These are phyloP conservation scores for Aspergillus viridinutans DNA, from an alignment of 2,329 filamentous ascomycete species.

Conservation along the genomic window DNA sequence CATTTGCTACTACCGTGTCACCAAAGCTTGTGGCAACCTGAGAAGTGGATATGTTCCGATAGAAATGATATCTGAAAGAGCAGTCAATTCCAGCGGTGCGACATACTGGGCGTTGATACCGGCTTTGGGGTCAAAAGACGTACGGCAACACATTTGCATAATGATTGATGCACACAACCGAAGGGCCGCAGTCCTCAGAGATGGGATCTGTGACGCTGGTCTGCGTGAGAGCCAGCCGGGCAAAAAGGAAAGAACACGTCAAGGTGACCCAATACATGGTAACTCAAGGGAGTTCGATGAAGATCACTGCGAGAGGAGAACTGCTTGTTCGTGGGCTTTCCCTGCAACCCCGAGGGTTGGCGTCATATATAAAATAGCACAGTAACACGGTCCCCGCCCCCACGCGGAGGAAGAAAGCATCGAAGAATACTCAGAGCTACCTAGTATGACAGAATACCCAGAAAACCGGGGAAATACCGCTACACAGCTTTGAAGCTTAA, in stretches of 20 bases:
- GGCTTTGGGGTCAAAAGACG: slow-evolving; percentile 1
- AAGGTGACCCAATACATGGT: slow-evolving; percentile 1
- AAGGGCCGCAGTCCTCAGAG: slow-evolving; percentile 25
- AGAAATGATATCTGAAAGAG: slow-evolving; percentile 36
- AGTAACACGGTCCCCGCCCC: not conserved
- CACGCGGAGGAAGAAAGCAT: not conserved
- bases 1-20: slow-evolving; percentile 31
- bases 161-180: slow-evolving; percentile 36
- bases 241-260: slow-evolving; percentile 2
- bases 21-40: slow-evolving; percentile 23
- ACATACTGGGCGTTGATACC: not conserved
- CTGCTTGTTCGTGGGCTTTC: not conserved
- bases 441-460: not conserved
- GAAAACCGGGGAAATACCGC: not conserved
- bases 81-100: slow-evolving; percentile 13
- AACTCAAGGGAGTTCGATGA: not conserved
- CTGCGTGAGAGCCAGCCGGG: slow-evolving; percentile 16
- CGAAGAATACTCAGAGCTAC: not conserved
- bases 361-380: not conserved
- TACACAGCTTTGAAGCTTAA: not conserved
- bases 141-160: slow-evolving; percentile 29
- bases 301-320: not conserved
- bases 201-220: slow-evolving; percentile 25
- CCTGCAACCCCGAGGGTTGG: not conserved
- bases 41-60: slow-evolving; percentile 26